These are phyloP conservation scores for Lasiodiplodia sp. DNA, from an alignment of 2,329 filamentous ascomycete species.

Conservation along the genomic window DNA sequence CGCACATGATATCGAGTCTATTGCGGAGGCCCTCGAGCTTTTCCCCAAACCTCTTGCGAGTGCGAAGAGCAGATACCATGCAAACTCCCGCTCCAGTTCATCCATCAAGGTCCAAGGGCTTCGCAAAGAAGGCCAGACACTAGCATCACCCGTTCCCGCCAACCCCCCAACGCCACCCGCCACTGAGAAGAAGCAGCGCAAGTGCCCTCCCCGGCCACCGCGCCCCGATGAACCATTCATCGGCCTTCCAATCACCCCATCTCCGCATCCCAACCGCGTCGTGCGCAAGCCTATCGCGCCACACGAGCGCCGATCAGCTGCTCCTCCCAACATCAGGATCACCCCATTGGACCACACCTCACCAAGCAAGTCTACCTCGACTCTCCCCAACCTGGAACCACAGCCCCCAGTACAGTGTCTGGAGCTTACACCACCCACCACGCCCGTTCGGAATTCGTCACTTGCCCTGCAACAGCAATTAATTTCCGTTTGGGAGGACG, in stretches of 20 bases:
- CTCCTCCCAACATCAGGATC: conserved; percentile 9
- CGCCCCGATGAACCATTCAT: conserved; percentile 24
- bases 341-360: neutral
- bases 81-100: conserved; percentile 2
- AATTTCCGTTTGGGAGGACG: conserved; percentile 24
- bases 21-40: conserved; percentile 13
- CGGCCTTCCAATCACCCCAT: conserved; percentile 10
- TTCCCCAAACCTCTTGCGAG: neutral
- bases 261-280: conserved; percentile 9
- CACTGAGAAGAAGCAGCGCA: neutral
- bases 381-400: conserved; percentile 16
- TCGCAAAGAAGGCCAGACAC: conserved; percentile 25
- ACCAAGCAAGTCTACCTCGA: neutral
- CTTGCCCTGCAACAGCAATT: conserved; percentile 22
- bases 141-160: conserved; percentile 10
- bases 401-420: neutral
- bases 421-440: conserved; percentile 18
- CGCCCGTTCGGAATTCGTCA: conserved; percentile 15
- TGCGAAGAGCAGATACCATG: neutral
- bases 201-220: conserved; percentile 24
- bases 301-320: conserved; percentile 11
- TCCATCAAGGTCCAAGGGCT: conserved; percentile 21
- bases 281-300: conserved; percentile 1
- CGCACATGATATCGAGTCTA: conserved; percentile 22
- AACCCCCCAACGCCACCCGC: neutral